phyloP scores from a whole-genome alignment of 768 basidiomycete species.

The Fomitopsis serialis region DNA sequence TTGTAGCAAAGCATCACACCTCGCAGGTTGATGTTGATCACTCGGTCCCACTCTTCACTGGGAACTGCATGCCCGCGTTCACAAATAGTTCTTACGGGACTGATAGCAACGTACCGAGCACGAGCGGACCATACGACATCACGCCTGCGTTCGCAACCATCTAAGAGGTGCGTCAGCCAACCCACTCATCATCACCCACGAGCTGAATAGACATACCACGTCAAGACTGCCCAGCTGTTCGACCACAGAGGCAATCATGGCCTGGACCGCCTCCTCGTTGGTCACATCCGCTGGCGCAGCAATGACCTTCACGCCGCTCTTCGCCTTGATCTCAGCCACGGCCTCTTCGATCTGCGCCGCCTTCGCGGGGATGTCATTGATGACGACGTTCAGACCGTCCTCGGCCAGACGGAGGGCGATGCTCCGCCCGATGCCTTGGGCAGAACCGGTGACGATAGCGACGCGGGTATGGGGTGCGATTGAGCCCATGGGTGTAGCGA shows the following conservation, averaged over 20 bases:
- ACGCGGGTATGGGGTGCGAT: constrained; percentile 10
- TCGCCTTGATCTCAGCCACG: constrained; percentile 12
- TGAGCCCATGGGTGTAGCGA: too few relatives aligned
- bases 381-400: constrained; percentile 19
- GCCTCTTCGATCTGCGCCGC: constrained; percentile 6
- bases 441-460: constrained; percentile 36
- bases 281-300: constrained; percentile 29
- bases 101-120: constrained; percentile 6
- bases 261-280: constrained; percentile 20
- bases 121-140: constrained; percentile 1
- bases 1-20: constrained; percentile 38
- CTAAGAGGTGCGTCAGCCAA: constrained; percentile 6
- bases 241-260: constrained; percentile 27
- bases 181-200: not conserved
- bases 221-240: constrained; percentile 37
- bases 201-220: constrained; percentile 31
- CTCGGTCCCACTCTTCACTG: constrained; percentile 28
- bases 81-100: not conserved
- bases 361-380: constrained; percentile 13
- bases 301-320: constrained; percentile 4
- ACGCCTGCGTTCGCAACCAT: constrained; percentile 24
- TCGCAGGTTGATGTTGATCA: constrained; percentile 33
- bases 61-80: constrained; percentile 1
- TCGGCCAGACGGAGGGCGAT: constrained; percentile 23
- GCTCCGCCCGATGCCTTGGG: constrained; percentile 24